Percentiles rank a stretch among this genome's conserved stretches.
Evolutionary conservation across 331 rosid species (phyloP).

Genomic region (Acacia concinna): DNA sequence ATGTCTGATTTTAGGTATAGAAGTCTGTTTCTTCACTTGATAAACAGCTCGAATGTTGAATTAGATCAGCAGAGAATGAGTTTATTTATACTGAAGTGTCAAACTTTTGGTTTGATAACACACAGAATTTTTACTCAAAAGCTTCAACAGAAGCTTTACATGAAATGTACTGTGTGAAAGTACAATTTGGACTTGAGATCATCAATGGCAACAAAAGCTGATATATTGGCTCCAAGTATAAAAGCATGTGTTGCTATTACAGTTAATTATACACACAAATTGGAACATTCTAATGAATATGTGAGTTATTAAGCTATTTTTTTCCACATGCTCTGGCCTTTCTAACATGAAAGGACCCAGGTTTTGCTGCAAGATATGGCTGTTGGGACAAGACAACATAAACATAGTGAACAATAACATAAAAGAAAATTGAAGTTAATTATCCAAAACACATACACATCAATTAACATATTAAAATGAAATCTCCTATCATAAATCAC

Average conservation of each 20-base stretch:
- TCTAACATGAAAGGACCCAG: neutral
- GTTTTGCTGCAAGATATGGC: neutral
- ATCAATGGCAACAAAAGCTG: too few relatives aligned
- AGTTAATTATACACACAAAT: neutral
- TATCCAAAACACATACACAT: too few relatives aligned
- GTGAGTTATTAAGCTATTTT: neutral
- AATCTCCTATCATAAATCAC: too few relatives aligned
- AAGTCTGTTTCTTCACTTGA: neutral
- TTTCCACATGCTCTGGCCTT: neutral
- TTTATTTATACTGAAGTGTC: neutral
- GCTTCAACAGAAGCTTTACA: too few relatives aligned
- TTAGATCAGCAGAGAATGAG: neutral
- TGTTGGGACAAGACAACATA: neutral
- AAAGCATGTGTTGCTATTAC: neutral
- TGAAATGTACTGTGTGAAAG: too few relatives aligned
- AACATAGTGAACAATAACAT: neutral
- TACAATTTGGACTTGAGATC: too few relatives aligned
- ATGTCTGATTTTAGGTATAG: conserved; percentile 32
- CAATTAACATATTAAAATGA: too few relatives aligned
- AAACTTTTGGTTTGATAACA: too few relatives aligned
- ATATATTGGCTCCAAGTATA: too few relatives aligned
- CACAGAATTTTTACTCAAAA: too few relatives aligned
- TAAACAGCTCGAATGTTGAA: conserved; percentile 23
- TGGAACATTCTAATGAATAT: neutral
- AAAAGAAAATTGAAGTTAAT: neutral